Evolutionary conservation across 129 eudicot species (phyloP).

Genomic region (Flaveria brownii): DNA sequence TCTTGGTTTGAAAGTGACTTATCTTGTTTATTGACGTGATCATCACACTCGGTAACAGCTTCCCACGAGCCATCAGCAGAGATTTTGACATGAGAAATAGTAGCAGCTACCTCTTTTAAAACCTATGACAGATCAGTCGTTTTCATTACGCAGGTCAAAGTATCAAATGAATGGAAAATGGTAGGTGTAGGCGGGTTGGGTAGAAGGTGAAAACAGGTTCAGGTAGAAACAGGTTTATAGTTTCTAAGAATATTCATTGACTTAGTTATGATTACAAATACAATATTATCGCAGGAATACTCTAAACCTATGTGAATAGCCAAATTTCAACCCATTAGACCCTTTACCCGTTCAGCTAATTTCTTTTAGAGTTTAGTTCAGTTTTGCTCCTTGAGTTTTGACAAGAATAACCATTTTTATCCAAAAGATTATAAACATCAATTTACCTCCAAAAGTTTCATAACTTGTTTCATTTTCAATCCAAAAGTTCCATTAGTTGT

Average conservation of each 20-base stretch:
- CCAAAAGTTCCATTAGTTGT: no score
- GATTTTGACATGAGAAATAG: conserved; percentile 53
- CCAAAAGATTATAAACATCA: no score
- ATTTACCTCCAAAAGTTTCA: no score
- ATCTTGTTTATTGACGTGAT: conserved; percentile 41
- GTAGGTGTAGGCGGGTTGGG: neutral
- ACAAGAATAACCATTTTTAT: no score
- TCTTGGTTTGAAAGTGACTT: conserved; percentile 36
- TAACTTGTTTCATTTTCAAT: no score
- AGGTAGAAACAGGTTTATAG: neutral
- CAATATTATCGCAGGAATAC: neutral
- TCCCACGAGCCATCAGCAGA: conserved; percentile 80
- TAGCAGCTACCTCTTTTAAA: conserved; percentile 55
- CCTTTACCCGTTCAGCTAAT: neutral
- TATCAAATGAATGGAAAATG: neutral
- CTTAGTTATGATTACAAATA: neutral
- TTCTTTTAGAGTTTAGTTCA: neutral
- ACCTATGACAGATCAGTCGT: conserved; percentile 38
- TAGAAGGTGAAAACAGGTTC: neutral
- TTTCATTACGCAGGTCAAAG: neutral
- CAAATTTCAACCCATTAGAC: neutral
- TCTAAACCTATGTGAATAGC: neutral
- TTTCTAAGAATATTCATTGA: neutral
- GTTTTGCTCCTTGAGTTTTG: no score
- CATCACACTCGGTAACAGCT: conserved; percentile 45